These are phyloP conservation scores for Aspergillus ibericus DNA, from an alignment of 2,329 filamentous ascomycete species.

Conservation along the genomic window DNA sequence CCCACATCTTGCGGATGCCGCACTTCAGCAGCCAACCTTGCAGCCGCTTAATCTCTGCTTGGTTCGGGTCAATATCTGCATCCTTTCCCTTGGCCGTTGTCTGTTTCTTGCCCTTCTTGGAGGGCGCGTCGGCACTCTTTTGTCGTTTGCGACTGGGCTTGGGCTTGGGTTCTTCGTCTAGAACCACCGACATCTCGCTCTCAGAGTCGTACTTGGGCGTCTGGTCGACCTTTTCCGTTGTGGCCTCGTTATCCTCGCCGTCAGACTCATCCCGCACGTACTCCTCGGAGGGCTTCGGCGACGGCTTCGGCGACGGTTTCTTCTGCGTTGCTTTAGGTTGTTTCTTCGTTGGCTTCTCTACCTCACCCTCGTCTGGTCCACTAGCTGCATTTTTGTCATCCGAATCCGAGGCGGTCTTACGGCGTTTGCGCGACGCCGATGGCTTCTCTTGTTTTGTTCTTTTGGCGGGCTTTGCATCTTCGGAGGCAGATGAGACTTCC, in stretches of 20 bases:
- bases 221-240: slow-evolving; percentile 28
- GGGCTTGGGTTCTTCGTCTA: slow-evolving; percentile 68
- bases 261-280: slow-evolving; percentile 14
- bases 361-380: slow-evolving; percentile 21
- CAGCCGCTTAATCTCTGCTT: slow-evolving; percentile 81
- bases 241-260: slow-evolving; percentile 13
- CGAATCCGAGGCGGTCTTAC: slow-evolving; percentile 31
- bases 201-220: slow-evolving; percentile 52
- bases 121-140: slow-evolving; percentile 28
- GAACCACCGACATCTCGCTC: slow-evolving; percentile 70
- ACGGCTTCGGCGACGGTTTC: slow-evolving; percentile 1
- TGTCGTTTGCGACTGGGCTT: slow-evolving; percentile 58
- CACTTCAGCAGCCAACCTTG: slow-evolving; percentile 87
- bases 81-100: slow-evolving; percentile 45
- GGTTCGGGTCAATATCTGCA: slow-evolving; percentile 59
- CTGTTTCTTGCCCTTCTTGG: slow-evolving; percentile 35
- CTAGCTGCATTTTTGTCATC: slow-evolving; percentile 22
- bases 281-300: slow-evolving; percentile 14
- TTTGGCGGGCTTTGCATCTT: slow-evolving; percentile 28
- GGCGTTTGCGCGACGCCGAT: slow-evolving; percentile 34
- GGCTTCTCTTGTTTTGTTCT: slow-evolving; percentile 24
- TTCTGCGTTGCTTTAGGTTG: slow-evolving; percentile 8
- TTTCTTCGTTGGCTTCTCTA: slow-evolving; percentile 13
- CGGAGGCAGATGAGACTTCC: slow-evolving; percentile 18
- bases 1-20: slow-evolving; percentile 90